A percentile compares a stretch with the other conserved stretches of the same genome.
Evolutionary conservation across 2,329 filamentous ascomycete genomes (phyloP).

Genomic region (Fusarium sp.): DNA sequence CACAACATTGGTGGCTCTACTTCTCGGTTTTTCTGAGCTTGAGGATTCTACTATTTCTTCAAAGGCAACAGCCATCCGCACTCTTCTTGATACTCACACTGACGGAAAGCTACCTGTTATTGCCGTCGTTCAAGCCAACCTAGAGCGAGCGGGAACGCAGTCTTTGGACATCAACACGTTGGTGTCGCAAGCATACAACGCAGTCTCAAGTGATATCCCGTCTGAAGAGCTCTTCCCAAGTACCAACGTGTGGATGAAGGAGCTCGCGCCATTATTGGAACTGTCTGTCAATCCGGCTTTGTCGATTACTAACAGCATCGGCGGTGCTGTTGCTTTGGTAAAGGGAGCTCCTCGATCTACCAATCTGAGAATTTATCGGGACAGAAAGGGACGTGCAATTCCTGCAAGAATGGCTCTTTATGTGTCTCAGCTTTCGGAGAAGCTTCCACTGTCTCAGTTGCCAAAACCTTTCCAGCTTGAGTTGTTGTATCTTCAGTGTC

Average conservation of each 20-base stretch:
- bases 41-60: conserved; percentile 50
- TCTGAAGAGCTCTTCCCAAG: conserved; percentile 68
- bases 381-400: conserved; percentile 74
- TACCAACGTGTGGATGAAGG: conserved; percentile 68
- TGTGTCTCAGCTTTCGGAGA: conserved; percentile 63
- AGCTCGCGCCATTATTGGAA: conserved; percentile 64
- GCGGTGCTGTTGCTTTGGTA: conserved; percentile 74
- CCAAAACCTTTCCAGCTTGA: conserved; percentile 56
- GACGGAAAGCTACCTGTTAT: conserved; percentile 55
- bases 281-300: conserved; percentile 67
- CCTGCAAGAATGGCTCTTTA: conserved; percentile 81
- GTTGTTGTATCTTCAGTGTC: conserved; percentile 58
- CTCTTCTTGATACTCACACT: conserved; percentile 55
- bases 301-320: conserved; percentile 76
- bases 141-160: conserved; percentile 57
- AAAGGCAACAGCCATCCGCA: conserved; percentile 53
- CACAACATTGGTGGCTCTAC: conserved; percentile 58
- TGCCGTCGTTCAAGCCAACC: conserved; percentile 62
- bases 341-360: conserved; percentile 40
- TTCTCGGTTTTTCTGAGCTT: conserved; percentile 64
- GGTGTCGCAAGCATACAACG: conserved; percentile 54
- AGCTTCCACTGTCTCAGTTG: conserved; percentile 50
- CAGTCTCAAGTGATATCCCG: conserved; percentile 40
- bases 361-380: conserved; percentile 56
- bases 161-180: conserved; percentile 64